These are phyloP conservation scores for Colletotrichum scovillei DNA, from an alignment of 2,329 filamentous ascomycete genomes.

Conservation along the genomic window DNA sequence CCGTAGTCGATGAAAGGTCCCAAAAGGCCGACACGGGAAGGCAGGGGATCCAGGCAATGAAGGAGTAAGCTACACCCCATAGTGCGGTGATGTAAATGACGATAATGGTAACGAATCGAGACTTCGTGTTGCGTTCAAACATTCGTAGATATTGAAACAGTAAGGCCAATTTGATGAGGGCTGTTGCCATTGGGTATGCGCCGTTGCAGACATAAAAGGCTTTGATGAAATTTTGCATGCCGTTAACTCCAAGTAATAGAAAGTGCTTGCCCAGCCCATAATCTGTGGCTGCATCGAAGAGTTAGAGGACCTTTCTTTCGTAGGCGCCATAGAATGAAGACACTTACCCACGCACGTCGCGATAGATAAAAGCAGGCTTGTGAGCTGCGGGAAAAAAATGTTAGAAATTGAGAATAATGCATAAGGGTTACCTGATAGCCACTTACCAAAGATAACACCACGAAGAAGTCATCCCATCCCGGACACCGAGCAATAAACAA, in stretches of 20 bases:
- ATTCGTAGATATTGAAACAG: slow-evolving; percentile 38
- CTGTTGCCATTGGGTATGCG: slow-evolving; percentile 36
- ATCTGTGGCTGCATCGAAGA: not conserved
- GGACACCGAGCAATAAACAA: slow-evolving; percentile 24
- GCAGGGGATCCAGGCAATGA: slow-evolving; percentile 48
- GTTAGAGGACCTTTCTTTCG: not conserved
- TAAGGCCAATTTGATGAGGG: slow-evolving; percentile 38
- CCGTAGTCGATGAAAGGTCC: slow-evolving; percentile 35
- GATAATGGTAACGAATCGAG: slow-evolving; percentile 35
- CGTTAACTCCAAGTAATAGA: not conserved
- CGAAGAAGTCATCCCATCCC: slow-evolving; percentile 38
- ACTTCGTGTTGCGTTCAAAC: slow-evolving; percentile 31
- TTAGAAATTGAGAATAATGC: not conserved
- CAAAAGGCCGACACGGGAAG: slow-evolving; percentile 46
- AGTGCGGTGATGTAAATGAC: slow-evolving; percentile 42
- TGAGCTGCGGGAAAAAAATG: not conserved
- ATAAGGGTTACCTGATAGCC: not conserved
- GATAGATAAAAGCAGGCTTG: slow-evolving; percentile 19
- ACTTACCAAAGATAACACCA: slow-evolving; percentile 34
- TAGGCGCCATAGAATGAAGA: not conserved
- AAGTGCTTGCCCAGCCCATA: slow-evolving; percentile 11
- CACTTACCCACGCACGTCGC: slow-evolving; percentile 16
- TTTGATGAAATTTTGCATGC: slow-evolving; percentile 28
- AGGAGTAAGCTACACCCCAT: slow-evolving; percentile 45
- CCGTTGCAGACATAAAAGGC: slow-evolving; percentile 37